A percentile compares a stretch with the other conserved stretches of the same genome.
phyloP scores from a whole-genome alignment of 2,329 filamentous ascomycete genomes.

The Rhexocercosporidium sp. region DNA sequence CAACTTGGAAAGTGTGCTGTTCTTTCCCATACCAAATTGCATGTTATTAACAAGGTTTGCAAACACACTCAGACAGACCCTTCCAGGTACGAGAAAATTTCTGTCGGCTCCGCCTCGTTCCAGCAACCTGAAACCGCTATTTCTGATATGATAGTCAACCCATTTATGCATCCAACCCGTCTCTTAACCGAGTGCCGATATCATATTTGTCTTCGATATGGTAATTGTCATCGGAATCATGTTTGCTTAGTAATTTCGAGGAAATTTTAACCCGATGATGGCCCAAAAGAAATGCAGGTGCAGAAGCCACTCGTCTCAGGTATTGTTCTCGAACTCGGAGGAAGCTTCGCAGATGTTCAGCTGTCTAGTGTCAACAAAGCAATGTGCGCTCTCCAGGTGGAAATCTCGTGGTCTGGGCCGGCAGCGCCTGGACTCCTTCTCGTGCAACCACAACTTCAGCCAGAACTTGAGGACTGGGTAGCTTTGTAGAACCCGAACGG shows the following conservation, averaged over 20 bases:
- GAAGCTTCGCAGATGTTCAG: not conserved
- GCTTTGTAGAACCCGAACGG: not conserved
- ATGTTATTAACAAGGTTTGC: not conserved
- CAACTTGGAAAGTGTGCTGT: not conserved
- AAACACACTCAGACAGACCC: not conserved
- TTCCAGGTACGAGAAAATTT: not conserved
- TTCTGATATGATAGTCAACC: not conserved
- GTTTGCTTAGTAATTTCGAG: not conserved
- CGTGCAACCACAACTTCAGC: not conserved
- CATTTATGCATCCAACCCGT: conserved; percentile 3
- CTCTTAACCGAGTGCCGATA: conserved; percentile 5
- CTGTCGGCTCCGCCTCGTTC: not conserved
- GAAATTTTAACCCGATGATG: conserved; percentile 9
- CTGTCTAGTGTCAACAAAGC: not conserved
- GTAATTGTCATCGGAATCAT: conserved; percentile 4
- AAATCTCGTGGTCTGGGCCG: conserved; percentile 6
- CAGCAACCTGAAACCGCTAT: conserved; percentile 11
- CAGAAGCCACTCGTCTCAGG: conserved; percentile 7
- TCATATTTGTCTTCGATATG: conserved; percentile 15
- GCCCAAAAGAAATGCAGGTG: conserved; percentile 3
- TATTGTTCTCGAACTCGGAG: not conserved
- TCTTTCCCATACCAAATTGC: not conserved
- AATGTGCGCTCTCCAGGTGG: conserved; percentile 6
- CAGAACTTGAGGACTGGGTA: not conserved
- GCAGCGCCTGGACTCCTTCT: not conserved